phyloP scores from a whole-genome alignment of 768 basidiomycete species.

The Auriculariales sp. region DNA sequence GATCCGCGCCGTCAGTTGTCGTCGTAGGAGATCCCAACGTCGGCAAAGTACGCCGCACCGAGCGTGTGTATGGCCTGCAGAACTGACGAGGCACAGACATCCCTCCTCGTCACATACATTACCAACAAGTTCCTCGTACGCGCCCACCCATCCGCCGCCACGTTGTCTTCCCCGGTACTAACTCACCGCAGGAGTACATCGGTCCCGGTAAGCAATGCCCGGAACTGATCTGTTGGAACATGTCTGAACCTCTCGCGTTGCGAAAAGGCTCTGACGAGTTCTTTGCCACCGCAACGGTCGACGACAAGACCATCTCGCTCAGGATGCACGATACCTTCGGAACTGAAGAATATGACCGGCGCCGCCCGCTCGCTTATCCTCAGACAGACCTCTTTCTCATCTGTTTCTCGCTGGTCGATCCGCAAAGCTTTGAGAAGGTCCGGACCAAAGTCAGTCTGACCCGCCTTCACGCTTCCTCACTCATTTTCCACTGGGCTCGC shows the following conservation, averaged over 20 bases:
- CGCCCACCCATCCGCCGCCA: slow-evolving; percentile 2
- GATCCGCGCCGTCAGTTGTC: slow-evolving; percentile 64
- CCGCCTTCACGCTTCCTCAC: background rate
- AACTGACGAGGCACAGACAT: slow-evolving; percentile 47
- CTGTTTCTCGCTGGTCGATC: slow-evolving; percentile 96
- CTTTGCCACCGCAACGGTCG: slow-evolving; percentile 96
- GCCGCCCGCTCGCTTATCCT: slow-evolving; percentile 94
- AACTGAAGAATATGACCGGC: slow-evolving; percentile 97
- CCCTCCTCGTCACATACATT: slow-evolving; percentile 97
- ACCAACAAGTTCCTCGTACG: slow-evolving; percentile 92
- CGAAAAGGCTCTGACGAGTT: slow-evolving; percentile 99
- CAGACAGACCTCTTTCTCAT: slow-evolving; percentile 99
- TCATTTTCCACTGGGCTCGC: slow-evolving; percentile 3
- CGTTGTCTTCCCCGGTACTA: slow-evolving; percentile 8
- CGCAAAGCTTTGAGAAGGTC: slow-evolving; percentile 97
- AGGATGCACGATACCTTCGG: slow-evolving; percentile 99
- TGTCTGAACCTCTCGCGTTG: slow-evolving; percentile 4
- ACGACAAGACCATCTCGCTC: slow-evolving; percentile 94
- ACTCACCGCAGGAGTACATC: slow-evolving; percentile 69
- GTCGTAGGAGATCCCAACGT: slow-evolving; percentile 98
- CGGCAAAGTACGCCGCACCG: slow-evolving; percentile 58
- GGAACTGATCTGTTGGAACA: slow-evolving; percentile 27
- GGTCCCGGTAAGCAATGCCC: slow-evolving; percentile 54
- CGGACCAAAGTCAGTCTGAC: slow-evolving; percentile 71
- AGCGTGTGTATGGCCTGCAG: slow-evolving; percentile 6